These are phyloP conservation scores for Citrullus mucosospermus DNA, from an alignment of 306 rosid genomes.

Conservation along the genomic window DNA sequence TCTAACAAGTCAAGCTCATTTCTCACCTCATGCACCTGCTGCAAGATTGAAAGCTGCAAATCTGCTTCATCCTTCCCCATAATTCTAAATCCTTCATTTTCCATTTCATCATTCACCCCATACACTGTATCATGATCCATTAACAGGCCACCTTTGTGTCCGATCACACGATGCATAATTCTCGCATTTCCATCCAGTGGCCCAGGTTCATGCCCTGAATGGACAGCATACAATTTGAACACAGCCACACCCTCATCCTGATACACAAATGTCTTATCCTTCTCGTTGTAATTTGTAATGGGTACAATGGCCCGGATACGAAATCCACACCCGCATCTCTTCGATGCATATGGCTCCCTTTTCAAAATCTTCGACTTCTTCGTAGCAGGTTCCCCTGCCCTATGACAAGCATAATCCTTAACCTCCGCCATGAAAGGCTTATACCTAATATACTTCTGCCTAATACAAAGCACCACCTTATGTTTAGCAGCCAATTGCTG, in stretches of 20 bases:
- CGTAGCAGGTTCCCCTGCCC: conserved; percentile 88
- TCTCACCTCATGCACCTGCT: conserved; percentile 79
- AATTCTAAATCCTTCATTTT: conserved; percentile 63
- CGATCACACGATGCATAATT: conserved; percentile 94
- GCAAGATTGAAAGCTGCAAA: conserved; percentile 63
- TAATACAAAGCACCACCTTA: conserved; percentile 86
- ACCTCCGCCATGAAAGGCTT: conserved; percentile 99
- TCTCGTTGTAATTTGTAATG: conserved; percentile 81
- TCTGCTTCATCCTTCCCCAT: conserved; percentile 83
- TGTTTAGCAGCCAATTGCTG: conserved; percentile 88
- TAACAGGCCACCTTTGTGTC: conserved; percentile 68
- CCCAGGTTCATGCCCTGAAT: conserved; percentile 97
- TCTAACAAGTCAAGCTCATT: conserved; percentile 71
- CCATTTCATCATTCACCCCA: conserved; percentile 92
- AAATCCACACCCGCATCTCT: conserved; percentile 98
- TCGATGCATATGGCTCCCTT: conserved; percentile 93
- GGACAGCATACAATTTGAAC: conserved; percentile 89
- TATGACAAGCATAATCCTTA: conserved; percentile 94
- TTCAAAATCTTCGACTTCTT: conserved; percentile 72
- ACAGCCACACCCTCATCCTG: conserved; percentile 89
- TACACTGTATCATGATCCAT: conserved; percentile 81
- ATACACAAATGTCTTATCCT: conserved; percentile 93
- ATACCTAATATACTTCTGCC: conserved; percentile 97
- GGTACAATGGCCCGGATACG: conserved; percentile 99
- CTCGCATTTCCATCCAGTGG: conserved; percentile 96